A percentile compares a stretch with the other conserved stretches of the same genome.
Evolutionary conservation across 2,329 filamentous ascomycete genomes (phyloP).

Genomic region (Aspergillus niger): DNA sequence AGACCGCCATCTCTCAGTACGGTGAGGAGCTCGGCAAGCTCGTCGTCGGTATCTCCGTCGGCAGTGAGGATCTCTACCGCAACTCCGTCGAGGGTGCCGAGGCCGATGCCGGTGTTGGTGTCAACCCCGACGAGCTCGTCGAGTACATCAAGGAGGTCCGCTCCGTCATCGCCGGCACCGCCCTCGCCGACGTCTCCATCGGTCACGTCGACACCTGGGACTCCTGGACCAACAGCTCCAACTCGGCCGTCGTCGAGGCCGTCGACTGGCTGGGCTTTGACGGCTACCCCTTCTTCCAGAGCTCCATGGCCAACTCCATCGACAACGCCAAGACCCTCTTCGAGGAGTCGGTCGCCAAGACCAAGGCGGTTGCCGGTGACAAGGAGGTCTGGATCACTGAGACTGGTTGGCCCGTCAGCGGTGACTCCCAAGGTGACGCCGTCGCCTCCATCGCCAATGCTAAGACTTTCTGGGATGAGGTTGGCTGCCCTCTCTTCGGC

Average conservation of each 20-base stretch:
- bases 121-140: slow-evolving; percentile 62
- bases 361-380: slow-evolving; percentile 59
- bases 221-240: slow-evolving; percentile 71
- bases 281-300: slow-evolving; percentile 82
- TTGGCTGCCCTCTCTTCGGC: slow-evolving; percentile 64
- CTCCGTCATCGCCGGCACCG: slow-evolving; percentile 63
- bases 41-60: slow-evolving; percentile 81
- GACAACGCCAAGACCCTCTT: slow-evolving; percentile 67
- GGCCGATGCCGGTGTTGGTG: slow-evolving; percentile 64
- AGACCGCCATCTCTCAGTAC: slow-evolving; percentile 68
- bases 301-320: slow-evolving; percentile 67
- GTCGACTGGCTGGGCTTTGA: slow-evolving; percentile 82
- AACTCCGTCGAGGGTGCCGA: slow-evolving; percentile 69
- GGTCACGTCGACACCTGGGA: slow-evolving; percentile 93
- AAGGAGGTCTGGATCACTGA: slow-evolving; percentile 86
- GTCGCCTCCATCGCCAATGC: slow-evolving; percentile 69
- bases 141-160: slow-evolving; percentile 72
- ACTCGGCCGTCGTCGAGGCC: slow-evolving; percentile 67
- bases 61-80: slow-evolving; percentile 84
- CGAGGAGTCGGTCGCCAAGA: slow-evolving; percentile 64
- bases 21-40: slow-evolving; percentile 59
- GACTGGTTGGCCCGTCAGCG: slow-evolving; percentile 82
- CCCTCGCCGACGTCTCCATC: slow-evolving; percentile 56
- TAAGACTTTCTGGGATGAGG: slow-evolving; percentile 75
- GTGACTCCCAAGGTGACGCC: slow-evolving; percentile 62